phyloP scores from a whole-genome alignment of 208 protist species.

The Leishmania mexicana region DNA sequence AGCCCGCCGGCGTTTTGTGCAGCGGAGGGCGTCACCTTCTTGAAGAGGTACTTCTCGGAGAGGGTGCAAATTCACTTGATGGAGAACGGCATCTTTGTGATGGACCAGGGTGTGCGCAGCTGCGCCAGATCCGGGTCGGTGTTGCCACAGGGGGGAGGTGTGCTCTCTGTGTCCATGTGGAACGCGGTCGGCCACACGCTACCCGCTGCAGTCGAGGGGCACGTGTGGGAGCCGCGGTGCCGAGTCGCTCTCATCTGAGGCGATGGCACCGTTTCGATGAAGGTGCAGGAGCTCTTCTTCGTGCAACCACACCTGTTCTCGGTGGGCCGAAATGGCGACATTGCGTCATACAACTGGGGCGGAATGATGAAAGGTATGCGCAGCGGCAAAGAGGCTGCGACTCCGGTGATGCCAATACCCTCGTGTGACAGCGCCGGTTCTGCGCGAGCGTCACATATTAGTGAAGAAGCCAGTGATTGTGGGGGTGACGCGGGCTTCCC shows the following conservation, averaged over 20 bases:
- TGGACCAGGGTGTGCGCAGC: constrained; percentile 53
- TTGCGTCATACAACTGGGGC: constrained; percentile 47
- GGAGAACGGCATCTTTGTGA: constrained; percentile 43
- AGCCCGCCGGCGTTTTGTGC: constrained; percentile 21
- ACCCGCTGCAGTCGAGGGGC: constrained; percentile 45
- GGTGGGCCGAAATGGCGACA: constrained; percentile 64
- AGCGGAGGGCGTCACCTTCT: constrained; percentile 29
- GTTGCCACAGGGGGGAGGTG: constrained; percentile 29
- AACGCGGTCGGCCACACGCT: constrained; percentile 52
- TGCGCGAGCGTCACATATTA: constrained; percentile 13
- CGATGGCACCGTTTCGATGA: constrained; percentile 48
- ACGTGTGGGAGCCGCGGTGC: constrained; percentile 34
- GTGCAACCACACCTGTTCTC: constrained; percentile 42
- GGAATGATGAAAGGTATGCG: constrained; percentile 31
- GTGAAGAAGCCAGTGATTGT: constrained; percentile 30
- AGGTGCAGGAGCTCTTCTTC: constrained; percentile 50
- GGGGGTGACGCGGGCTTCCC: constrained; percentile 42
- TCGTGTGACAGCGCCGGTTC: not conserved
- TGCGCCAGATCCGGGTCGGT: constrained; percentile 29
- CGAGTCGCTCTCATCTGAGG: constrained; percentile 44
- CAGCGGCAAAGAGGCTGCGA: constrained; percentile 11
- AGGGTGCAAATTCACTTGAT: constrained; percentile 37
- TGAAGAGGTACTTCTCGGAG: constrained; percentile 41
- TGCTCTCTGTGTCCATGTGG: constrained; percentile 40
- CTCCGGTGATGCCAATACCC: constrained; percentile 8